A percentile compares a stretch with the other conserved stretches of the same genome.
Conservation (phyloP, 2,329 filamentous ascomycete genomes). For the Cadophora luteo-olivacea region DNA sequence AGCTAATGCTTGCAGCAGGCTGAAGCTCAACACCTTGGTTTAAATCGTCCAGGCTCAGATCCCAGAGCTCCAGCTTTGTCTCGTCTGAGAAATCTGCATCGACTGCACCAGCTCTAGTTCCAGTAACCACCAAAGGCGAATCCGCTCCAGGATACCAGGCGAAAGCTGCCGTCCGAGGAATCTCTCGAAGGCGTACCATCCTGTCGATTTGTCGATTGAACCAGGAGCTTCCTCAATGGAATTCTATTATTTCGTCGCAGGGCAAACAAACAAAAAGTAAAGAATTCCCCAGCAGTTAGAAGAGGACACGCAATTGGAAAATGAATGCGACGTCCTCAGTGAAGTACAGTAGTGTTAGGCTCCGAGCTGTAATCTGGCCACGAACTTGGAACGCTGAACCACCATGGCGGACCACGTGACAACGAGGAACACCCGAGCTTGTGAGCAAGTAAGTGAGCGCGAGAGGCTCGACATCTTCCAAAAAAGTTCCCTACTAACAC, state of each 20-base stretch:
- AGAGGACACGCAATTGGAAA: conserved; percentile 30
- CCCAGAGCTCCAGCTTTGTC: conserved; percentile 96
- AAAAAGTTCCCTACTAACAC: not conserved
- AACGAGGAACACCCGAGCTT: not conserved
- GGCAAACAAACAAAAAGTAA: conserved; percentile 17
- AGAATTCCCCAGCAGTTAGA: conserved; percentile 14
- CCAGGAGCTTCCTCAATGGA: conserved; percentile 25
- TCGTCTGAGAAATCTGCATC: conserved; percentile 98
- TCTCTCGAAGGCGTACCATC: conserved; percentile 97
- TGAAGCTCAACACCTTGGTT: conserved; percentile 83
- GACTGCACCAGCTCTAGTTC: conserved; percentile 92
- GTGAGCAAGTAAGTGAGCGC: not conserved
- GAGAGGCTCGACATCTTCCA: conserved; percentile 3
- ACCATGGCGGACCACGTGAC: conserved; percentile 21
- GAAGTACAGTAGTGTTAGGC: conserved; percentile 21
- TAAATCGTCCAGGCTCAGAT: conserved; percentile 80
- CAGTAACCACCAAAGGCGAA: conserved; percentile 86
- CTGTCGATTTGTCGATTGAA: conserved; percentile 33
- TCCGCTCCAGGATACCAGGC: conserved; percentile 89
- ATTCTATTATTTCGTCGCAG: conserved; percentile 17
- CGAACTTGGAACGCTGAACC: conserved; percentile 12
- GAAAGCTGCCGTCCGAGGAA: conserved; percentile 95
- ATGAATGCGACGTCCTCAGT: conserved; percentile 29
- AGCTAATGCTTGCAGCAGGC: conserved; percentile 81
- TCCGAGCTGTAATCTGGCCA: conserved; percentile 20